Evolutionary conservation across 2,329 filamentous ascomycete species (phyloP).

Genomic region (Xylariaceae sp.): DNA sequence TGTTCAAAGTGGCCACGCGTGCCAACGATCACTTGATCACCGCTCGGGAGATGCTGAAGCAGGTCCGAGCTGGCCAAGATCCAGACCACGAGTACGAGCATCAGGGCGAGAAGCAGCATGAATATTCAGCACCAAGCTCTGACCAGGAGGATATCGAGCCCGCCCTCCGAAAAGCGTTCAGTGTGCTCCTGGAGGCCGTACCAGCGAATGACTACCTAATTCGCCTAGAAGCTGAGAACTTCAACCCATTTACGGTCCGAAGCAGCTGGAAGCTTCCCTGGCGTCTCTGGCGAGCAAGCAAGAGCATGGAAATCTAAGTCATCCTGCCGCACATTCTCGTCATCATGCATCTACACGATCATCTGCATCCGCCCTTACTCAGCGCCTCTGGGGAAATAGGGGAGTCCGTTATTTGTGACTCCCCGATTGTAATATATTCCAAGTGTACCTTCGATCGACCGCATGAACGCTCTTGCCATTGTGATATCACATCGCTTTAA

Average conservation of each 20-base stretch:
- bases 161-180: conserved; percentile 60
- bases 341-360: neutral
- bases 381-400: too few species aligned
- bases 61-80: conserved; percentile 65
- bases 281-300: conserved; percentile 55
- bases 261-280: conserved; percentile 80
- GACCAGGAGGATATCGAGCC: conserved; percentile 33
- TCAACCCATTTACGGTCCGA: conserved; percentile 69
- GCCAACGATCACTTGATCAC: conserved; percentile 96
- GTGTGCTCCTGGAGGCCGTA: conserved; percentile 74
- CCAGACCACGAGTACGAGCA: conserved; percentile 88
- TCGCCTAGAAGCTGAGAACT: conserved; percentile 72
- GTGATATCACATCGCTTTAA: too few species aligned
- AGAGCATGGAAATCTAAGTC: conserved; percentile 42
- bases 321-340: neutral
- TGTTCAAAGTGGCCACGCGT: conserved; percentile 87
- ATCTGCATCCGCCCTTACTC: too few species aligned
- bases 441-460: too few species aligned
- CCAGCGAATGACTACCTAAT: conserved; percentile 74
- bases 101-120: conserved; percentile 65
- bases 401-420: too few species aligned
- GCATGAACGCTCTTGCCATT: too few species aligned
- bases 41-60: conserved; percentile 82
- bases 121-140: conserved; percentile 36
- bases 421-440: too few species aligned